Evolutionary conservation across 495 filamentous ascomycete genomes (phyloP).

Genomic region (Penicillium flavigenum): DNA sequence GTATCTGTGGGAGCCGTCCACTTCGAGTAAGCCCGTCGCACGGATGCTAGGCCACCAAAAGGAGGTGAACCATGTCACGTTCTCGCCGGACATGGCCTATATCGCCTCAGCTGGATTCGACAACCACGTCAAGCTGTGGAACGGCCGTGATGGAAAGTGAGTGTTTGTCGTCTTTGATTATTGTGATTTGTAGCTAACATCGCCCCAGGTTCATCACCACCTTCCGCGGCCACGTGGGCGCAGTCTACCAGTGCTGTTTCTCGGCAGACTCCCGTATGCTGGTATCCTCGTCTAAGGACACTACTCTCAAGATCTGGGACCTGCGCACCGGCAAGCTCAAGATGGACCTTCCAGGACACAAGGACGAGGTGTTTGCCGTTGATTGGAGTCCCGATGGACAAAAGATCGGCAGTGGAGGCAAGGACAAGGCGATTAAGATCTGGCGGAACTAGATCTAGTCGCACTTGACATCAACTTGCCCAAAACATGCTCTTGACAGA

Average conservation of each 20-base stretch:
- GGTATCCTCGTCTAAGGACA: constrained; percentile 86
- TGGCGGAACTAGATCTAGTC: constrained; percentile 65
- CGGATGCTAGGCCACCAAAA: constrained; percentile 92
- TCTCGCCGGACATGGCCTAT: constrained; percentile 81
- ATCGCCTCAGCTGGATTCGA: constrained; percentile 91
- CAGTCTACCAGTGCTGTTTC: constrained; percentile 89
- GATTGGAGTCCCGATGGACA: constrained; percentile 89
- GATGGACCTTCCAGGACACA: constrained; percentile 87
- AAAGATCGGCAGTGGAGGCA: constrained; percentile 84
- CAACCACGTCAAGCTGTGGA: constrained; percentile 90
- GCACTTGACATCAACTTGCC: constrained; percentile 18
- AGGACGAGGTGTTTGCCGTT: constrained; percentile 91
- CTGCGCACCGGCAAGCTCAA: constrained; percentile 78
- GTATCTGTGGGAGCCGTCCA: constrained; percentile 88
- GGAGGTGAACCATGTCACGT: constrained; percentile 91
- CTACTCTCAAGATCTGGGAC: constrained; percentile 93
- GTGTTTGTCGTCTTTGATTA: constrained; percentile 17
- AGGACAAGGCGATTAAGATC: constrained; percentile 85
- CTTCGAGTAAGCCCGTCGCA: constrained; percentile 78
- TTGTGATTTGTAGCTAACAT: constrained; percentile 10
- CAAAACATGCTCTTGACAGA: not conserved
- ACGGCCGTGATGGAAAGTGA: constrained; percentile 63
- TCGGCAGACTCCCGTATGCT: constrained; percentile 83
- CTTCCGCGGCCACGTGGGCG: constrained; percentile 86
- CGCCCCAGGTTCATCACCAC: constrained; percentile 69